Conservation (phyloP, 306 rosid genomes). For the Dryas alaskensis region DNA sequence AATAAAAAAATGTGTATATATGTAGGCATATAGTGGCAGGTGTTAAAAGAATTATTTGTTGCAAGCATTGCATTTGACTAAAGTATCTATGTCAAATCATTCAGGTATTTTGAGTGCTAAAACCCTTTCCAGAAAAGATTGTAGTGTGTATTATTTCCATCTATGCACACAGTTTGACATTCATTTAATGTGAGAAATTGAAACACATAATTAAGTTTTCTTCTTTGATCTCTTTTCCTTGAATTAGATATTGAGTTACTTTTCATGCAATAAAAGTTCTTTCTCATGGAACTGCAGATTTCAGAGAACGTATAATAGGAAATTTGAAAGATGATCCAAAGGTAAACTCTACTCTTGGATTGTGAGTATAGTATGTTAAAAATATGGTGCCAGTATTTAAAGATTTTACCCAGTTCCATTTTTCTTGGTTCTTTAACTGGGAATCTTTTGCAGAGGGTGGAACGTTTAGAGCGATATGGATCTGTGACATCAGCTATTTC, state of each 20-base stretch:
- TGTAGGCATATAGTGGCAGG: neutral
- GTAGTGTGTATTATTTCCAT: neutral
- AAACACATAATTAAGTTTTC: too few relatives aligned
- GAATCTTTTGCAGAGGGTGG: conserved; percentile 54
- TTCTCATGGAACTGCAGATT: conserved; percentile 54
- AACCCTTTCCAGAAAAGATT: neutral
- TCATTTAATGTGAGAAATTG: neutral
- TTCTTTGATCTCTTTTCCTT: neutral
- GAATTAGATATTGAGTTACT: neutral
- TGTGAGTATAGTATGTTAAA: neutral
- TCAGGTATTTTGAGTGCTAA: neutral
- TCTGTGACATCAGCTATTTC: conserved; percentile 73
- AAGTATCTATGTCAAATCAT: neutral
- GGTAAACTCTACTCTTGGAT: conserved; percentile 44
- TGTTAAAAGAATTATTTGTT: neutral
- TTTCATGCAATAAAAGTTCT: conserved; percentile 12
- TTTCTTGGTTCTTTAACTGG: conserved; percentile 9
- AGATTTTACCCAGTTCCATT: conserved; percentile 13
- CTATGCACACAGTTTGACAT: neutral
- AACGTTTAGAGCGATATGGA: conserved; percentile 66
- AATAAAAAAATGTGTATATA: neutral
- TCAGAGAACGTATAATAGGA: conserved; percentile 80
- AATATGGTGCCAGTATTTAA: conserved; percentile 1
- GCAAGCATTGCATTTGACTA: neutral
- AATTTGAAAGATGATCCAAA: conserved; percentile 73